Evolutionary conservation across 2,329 filamentous ascomycete species (phyloP).

Genomic region (Peltaster fructicola): DNA sequence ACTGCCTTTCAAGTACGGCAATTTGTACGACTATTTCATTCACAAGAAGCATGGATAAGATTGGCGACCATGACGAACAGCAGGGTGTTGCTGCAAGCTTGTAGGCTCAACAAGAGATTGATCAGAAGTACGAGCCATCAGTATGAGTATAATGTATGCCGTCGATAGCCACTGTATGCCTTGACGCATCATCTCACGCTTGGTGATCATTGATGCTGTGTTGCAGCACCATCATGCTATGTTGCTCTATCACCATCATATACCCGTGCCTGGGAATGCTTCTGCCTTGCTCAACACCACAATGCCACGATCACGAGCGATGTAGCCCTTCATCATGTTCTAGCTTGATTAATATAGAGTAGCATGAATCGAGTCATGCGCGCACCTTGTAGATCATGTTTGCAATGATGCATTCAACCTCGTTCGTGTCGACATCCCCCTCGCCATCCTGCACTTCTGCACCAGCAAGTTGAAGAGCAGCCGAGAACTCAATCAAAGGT

Average conservation of each 20-base stretch:
- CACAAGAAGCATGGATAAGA: too few species aligned
- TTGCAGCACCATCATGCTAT: not conserved
- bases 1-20: too few species aligned
- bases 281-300: slow-evolving; percentile 86
- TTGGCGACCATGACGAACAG: too few species aligned
- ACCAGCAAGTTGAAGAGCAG: slow-evolving; percentile 57
- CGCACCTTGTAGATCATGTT: slow-evolving; percentile 97
- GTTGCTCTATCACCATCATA: too few species aligned
- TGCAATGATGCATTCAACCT: slow-evolving; percentile 85
- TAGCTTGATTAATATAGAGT: slow-evolving; percentile 21
- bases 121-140: too few species aligned
- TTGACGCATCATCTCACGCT: not conserved
- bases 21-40: too few species aligned
- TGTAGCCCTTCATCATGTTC: slow-evolving; percentile 96
- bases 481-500: slow-evolving; percentile 66
- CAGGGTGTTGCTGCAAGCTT: too few species aligned
- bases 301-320: slow-evolving; percentile 72
- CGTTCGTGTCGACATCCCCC: slow-evolving; percentile 57
- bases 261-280: slow-evolving; percentile 81
- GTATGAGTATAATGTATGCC: too few species aligned
- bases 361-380: slow-evolving; percentile 4
- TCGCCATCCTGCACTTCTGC: slow-evolving; percentile 33
- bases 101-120: too few species aligned
- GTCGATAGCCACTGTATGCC: too few species aligned
- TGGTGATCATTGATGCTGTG: not conserved